Conservation (phyloP, 441 rosid species). For the Adansonia gregorii region DNA sequence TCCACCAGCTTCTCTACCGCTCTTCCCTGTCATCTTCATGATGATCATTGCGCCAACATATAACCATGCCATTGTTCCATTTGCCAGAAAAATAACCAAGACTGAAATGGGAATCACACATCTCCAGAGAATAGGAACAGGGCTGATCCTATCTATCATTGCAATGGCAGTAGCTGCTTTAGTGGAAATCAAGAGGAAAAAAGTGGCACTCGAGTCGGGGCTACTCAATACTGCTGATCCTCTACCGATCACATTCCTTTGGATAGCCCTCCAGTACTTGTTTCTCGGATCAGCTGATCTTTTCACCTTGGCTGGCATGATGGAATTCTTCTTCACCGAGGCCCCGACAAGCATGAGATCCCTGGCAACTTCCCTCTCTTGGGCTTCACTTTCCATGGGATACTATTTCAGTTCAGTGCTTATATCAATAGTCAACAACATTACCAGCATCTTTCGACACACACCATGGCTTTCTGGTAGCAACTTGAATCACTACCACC, state of each 20-base stretch:
- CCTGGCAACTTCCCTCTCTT: slow-evolving; percentile 79
- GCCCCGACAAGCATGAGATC: slow-evolving; percentile 82
- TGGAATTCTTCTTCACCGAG: slow-evolving; percentile 90
- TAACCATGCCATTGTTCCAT: slow-evolving; percentile 64
- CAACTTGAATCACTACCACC: slow-evolving; percentile 73
- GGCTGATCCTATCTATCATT: slow-evolving; percentile 63
- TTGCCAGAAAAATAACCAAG: slow-evolving; percentile 59
- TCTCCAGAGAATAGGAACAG: slow-evolving; percentile 77
- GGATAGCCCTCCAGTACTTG: slow-evolving; percentile 80
- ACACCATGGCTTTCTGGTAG: slow-evolving; percentile 74
- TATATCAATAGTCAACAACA: slow-evolving; percentile 51
- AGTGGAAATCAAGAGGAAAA: slow-evolving; percentile 72
- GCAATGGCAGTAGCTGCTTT: slow-evolving; percentile 79
- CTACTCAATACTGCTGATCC: slow-evolving; percentile 44
- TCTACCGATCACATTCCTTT: slow-evolving; percentile 77
- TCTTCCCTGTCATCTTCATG: slow-evolving; percentile 78
- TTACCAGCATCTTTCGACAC: slow-evolving; percentile 47
- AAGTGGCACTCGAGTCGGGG: slow-evolving; percentile 44
- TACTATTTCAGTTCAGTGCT: slow-evolving; percentile 83
- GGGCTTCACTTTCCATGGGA: slow-evolving; percentile 92
- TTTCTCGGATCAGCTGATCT: slow-evolving; percentile 92
- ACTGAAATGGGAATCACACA: slow-evolving; percentile 73
- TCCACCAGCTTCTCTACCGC: slow-evolving; percentile 88
- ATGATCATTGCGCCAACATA: slow-evolving; percentile 75
- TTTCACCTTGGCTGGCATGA: slow-evolving; percentile 82